phyloP scores from a whole-genome alignment of 2,329 filamentous ascomycete genomes.

The Venturia effusa region DNA sequence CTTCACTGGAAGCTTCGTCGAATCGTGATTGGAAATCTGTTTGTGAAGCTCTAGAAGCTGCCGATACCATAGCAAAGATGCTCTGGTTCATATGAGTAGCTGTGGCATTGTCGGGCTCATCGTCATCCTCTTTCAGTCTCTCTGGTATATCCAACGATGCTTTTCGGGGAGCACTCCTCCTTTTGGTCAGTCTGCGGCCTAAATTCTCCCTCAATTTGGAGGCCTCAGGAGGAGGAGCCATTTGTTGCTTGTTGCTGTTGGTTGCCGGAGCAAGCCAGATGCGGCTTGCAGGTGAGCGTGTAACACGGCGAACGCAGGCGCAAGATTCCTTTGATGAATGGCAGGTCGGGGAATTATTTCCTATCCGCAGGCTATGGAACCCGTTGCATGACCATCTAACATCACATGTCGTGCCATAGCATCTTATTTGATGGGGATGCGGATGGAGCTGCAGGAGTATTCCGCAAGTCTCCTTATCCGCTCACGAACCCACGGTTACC shows the following conservation, averaged over 20 bases:
- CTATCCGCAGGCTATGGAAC: not conserved
- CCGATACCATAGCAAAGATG: conserved; percentile 84
- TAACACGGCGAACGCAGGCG: not conserved
- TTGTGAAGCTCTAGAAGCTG: conserved; percentile 57
- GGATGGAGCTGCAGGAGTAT: not conserved
- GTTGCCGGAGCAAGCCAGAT: conserved; percentile 1
- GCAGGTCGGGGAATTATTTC: not conserved
- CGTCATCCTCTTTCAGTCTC: conserved; percentile 46
- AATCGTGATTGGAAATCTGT: conserved; percentile 75
- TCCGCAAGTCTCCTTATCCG: not conserved
- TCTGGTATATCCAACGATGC: conserved; percentile 45
- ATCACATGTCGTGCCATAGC: not conserved
- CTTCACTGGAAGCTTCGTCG: conserved; percentile 68
- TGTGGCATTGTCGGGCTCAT: conserved; percentile 52
- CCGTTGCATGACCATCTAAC: not conserved
- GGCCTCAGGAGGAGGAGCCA: conserved; percentile 2
- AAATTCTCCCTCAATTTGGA: conserved; percentile 15
- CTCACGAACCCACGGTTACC: not conserved
- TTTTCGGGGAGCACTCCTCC: conserved; percentile 19
- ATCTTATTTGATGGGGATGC: not conserved
- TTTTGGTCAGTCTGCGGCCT: conserved; percentile 24
- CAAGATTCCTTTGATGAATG: not conserved
- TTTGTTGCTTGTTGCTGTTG: conserved; percentile 1
- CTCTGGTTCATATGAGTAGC: conserved; percentile 70
- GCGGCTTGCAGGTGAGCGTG: not conserved